Evolutionary conservation across 2,329 filamentous ascomycete species (phyloP).

Genomic region (Xylariaceae sp.): DNA sequence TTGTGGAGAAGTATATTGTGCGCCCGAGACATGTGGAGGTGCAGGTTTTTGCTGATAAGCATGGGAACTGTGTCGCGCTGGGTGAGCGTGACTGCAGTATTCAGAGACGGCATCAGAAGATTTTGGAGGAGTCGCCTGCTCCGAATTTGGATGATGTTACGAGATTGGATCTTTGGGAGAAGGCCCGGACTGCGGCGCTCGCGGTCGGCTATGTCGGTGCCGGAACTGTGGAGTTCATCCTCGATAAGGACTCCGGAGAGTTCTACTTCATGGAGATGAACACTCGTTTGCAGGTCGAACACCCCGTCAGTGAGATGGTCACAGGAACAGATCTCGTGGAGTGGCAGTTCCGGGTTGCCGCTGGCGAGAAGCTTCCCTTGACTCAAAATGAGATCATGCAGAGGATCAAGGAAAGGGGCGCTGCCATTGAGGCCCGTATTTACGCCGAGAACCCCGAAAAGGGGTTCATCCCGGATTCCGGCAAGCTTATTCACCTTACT

Average conservation of each 20-base stretch:
- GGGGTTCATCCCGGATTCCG: conserved; percentile 92
- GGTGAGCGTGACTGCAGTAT: conserved; percentile 86
- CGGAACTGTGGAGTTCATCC: conserved; percentile 85
- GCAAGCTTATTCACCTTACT: conserved; percentile 74
- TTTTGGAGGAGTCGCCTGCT: conserved; percentile 82
- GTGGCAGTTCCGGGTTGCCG: conserved; percentile 83
- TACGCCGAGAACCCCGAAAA: conserved; percentile 92
- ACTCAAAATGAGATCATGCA: conserved; percentile 62
- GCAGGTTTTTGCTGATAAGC: conserved; percentile 80
- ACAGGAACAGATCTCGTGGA: conserved; percentile 74
- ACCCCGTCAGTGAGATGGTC: conserved; percentile 77
- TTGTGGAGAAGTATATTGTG: conserved; percentile 78
- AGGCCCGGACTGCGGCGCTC: conserved; percentile 60
- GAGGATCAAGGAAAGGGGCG: conserved; percentile 68
- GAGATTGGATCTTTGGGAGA: conserved; percentile 58
- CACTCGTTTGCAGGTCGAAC: conserved; percentile 90
- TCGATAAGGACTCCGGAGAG: conserved; percentile 73
- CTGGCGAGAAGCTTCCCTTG: conserved; percentile 52
- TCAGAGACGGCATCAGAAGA: conserved; percentile 83
- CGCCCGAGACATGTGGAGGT: conserved; percentile 82
- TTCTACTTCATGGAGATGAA: conserved; percentile 85
- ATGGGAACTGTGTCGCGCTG: conserved; percentile 73
- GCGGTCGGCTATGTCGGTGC: conserved; percentile 85
- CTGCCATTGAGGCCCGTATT: conserved; percentile 91
- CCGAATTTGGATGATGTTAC: conserved; percentile 58